phyloP scores from a whole-genome alignment of 2,329 filamentous ascomycete genomes.

The Aspergillus spinulosporus region DNA sequence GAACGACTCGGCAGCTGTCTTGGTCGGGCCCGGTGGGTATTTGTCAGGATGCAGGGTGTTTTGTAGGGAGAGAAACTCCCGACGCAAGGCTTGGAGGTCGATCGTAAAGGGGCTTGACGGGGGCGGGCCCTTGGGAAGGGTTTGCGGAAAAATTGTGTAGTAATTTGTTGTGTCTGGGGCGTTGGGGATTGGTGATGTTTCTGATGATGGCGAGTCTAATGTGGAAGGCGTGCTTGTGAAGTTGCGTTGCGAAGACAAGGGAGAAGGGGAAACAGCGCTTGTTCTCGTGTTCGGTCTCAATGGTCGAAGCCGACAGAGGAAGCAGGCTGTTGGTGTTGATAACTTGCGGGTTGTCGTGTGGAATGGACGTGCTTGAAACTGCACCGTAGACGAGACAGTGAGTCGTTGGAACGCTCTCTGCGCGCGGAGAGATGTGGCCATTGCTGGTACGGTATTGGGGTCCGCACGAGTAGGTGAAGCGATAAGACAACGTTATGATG shows the following conservation, averaged over 20 bases:
- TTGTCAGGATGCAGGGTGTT: constrained; percentile 50
- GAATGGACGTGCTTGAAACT: constrained; percentile 1
- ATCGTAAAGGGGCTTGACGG: constrained; percentile 75
- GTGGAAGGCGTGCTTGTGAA: not conserved
- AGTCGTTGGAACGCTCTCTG: constrained; percentile 18
- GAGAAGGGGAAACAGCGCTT: not conserved
- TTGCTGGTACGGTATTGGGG: not conserved
- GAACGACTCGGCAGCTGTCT: constrained; percentile 69
- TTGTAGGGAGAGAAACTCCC: constrained; percentile 86
- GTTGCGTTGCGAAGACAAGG: constrained; percentile 29
- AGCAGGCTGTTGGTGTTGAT: constrained; percentile 14
- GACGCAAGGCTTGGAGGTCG: constrained; percentile 67
- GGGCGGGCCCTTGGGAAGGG: constrained; percentile 75
- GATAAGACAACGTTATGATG: not conserved
- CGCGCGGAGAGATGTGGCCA: constrained; percentile 18
- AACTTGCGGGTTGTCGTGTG: not conserved
- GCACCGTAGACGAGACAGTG: not conserved
- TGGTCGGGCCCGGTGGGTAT: constrained; percentile 50
- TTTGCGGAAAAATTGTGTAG: constrained; percentile 85
- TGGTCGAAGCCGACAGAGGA: constrained; percentile 13
- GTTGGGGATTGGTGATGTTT: constrained; percentile 13
- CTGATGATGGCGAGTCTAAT: not conserved
- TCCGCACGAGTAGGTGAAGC: not conserved
- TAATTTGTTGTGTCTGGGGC: constrained; percentile 56
- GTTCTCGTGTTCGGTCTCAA: not conserved